phyloP scores from a whole-genome alignment of 192 early-diverging fungal genomes.

The Entomortierella lignicola region DNA sequence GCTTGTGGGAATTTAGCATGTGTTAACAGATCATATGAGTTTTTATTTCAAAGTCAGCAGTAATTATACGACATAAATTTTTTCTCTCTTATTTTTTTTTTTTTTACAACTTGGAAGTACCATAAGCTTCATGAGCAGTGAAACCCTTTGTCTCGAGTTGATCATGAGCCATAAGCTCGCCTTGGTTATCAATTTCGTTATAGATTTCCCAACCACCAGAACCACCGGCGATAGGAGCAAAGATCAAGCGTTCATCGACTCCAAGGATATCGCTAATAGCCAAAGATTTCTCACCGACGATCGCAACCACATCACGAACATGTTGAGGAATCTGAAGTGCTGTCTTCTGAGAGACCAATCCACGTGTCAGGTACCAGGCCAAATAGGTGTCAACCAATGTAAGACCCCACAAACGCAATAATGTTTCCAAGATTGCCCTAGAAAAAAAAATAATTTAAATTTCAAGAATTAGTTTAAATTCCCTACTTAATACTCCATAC shows the following conservation, averaged over 20 bases:
- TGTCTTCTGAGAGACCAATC: slow-evolving; percentile 60
- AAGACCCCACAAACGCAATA: slow-evolving; percentile 65
- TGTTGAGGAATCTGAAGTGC: slow-evolving; percentile 57
- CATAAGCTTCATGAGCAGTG: slow-evolving; percentile 45
- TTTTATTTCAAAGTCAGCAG: background rate
- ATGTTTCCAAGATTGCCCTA: slow-evolving; percentile 49
- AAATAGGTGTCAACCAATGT: slow-evolving; percentile 64
- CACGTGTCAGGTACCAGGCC: slow-evolving; percentile 65
- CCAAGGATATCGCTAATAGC: slow-evolving; percentile 69
- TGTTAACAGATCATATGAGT: background rate
- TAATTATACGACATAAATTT: no score
- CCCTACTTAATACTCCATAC: no score
- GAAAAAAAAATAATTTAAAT: no score
- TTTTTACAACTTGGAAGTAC: slow-evolving; percentile 49
- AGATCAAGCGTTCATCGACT: slow-evolving; percentile 67
- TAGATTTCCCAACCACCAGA: slow-evolving; percentile 71
- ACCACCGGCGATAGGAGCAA: slow-evolving; percentile 74
- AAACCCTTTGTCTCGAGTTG: slow-evolving; percentile 40
- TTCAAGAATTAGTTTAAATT: no score
- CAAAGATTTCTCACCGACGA: slow-evolving; percentile 63
- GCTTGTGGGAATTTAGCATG: background rate
- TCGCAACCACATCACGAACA: slow-evolving; percentile 61
- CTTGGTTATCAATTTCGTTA: slow-evolving; percentile 74
- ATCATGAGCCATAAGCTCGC: slow-evolving; percentile 57
- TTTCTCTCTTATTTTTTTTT: slow-evolving; percentile 2